Base-by-base conservation (phyloP, 2,329 filamentous ascomycete species). In the Annulohypoxylon truncatum region DNA sequence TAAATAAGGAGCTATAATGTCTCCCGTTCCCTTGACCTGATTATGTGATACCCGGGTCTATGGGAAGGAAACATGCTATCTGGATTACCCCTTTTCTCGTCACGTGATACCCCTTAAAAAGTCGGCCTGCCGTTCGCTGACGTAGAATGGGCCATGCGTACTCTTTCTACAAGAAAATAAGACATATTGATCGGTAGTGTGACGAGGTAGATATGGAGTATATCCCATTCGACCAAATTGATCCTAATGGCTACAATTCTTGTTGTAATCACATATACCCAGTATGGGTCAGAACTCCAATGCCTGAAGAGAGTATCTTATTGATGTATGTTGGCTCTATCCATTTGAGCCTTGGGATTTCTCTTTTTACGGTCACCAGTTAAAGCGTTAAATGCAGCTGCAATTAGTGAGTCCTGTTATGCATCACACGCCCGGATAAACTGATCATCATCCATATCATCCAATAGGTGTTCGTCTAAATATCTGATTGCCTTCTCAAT, bases 201-300 rank as follows among this genome's bases (percentile, higher is more conserved):
- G 33, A 35, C 8, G 46, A 72, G 70, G 64, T 72, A 8, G 70
- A 72, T 15, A 61, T 69, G 31, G 33, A 9, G 1, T 72, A 72
- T 38, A 48, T 71, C 15, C 73, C 74, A 0, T 67, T 72, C 10
- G 66, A 74, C 8, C 44, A 73, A 35, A 71, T 69, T 3, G 51
- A 66, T 6, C 64, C 64, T 18, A 64, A 69, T 5, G 71, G 71
- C 10, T 75, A 69, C 24, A 67, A 72, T n/a, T n/a, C n/a, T n/a
- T n/a, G 71, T 12, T 8, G 38, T 26, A 73, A 73, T 28, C 68
- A 72, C 29, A 64, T 73, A 4, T 68, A 65, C 24, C 70, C 70
- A 1, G 57, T 15, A 22, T 51, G 47, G 47, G 22, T 51, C 5
- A 51, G 18, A 15, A 51, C 47, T 1, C 47, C 47, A 2, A 51